A percentile compares a stretch with the other conserved stretches of the same genome.
Conservation (phyloP, 2,329 filamentous ascomycete genomes). For the Reticulascus tulasneorum region DNA sequence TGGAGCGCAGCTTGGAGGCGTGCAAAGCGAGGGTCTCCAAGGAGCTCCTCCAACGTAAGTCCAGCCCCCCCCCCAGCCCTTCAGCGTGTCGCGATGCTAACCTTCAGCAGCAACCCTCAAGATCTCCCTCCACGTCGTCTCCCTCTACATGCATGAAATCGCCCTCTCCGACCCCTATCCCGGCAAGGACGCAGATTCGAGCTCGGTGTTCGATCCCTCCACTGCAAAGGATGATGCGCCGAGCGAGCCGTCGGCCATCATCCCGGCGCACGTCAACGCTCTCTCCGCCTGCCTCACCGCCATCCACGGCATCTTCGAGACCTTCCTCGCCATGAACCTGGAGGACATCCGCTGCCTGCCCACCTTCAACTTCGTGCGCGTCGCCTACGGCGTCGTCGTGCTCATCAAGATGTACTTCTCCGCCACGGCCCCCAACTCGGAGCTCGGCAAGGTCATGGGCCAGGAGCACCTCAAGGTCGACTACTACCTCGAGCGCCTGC, state of each 20-base stretch:
- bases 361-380: constrained; percentile 67
- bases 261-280: constrained; percentile 61
- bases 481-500: constrained; percentile 65
- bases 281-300: constrained; percentile 63
- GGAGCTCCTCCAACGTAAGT: constrained; percentile 54
- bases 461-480: constrained; percentile 62
- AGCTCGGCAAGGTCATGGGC: constrained; percentile 66
- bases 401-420: constrained; percentile 72
- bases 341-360: constrained; percentile 60
- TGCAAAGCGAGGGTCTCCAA: constrained; percentile 52
- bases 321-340: constrained; percentile 59
- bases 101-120: constrained; percentile 51
- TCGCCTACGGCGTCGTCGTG: constrained; percentile 67
- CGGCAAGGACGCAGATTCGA: constrained; percentile 54
- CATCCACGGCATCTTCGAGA: constrained; percentile 63
- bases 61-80: constrained; percentile 1
- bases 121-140: constrained; percentile 62
- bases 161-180: constrained; percentile 59
- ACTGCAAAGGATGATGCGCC: constrained; percentile 39
- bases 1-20: constrained; percentile 61
- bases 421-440: constrained; percentile 58
- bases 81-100: constrained; percentile 9
- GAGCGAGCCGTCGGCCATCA: constrained; percentile 33
- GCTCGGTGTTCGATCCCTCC: constrained; percentile 41
- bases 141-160: constrained; percentile 73